Percentiles rank a stretch among this genome's conserved stretches.
These are phyloP conservation scores for Colletotrichum sojae DNA, from an alignment of 2,329 filamentous ascomycete species.

Conservation along the genomic window DNA sequence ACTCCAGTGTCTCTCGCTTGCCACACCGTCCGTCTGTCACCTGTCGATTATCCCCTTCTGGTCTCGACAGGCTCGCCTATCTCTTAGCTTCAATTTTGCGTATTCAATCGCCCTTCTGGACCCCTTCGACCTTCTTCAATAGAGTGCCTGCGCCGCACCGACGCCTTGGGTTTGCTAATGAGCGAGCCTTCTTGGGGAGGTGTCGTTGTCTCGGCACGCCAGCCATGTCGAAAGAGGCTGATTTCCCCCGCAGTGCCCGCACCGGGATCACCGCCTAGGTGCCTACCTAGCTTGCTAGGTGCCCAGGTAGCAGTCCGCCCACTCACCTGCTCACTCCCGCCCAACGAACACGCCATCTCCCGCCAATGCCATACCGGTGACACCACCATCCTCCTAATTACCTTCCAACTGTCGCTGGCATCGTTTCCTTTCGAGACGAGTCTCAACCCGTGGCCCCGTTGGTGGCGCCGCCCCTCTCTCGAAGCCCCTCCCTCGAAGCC, in stretches of 20 bases:
- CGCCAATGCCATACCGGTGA: conserved; percentile 16
- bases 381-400: neutral
- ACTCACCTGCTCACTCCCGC: conserved; percentile 22
- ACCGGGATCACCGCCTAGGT: conserved; percentile 21
- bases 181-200: conserved; percentile 32
- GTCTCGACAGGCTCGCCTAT: conserved; percentile 24
- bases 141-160: conserved; percentile 5
- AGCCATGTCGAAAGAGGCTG: conserved; percentile 35
- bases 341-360: conserved; percentile 25
- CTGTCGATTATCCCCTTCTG: conserved; percentile 9
- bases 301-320: conserved; percentile 1
- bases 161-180: neutral
- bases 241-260: conserved; percentile 33
- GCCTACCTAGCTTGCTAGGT: no score
- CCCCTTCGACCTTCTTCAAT: conserved; percentile 20
- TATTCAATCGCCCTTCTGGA: conserved; percentile 7
- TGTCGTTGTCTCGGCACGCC: conserved; percentile 38
- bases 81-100: conserved; percentile 27
- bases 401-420: neutral
- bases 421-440: neutral
- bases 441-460: neutral
- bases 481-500: conserved; percentile 4
- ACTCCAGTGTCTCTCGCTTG: neutral
- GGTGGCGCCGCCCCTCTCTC: neutral
- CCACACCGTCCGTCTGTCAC: neutral